phyloP scores from a whole-genome alignment of 1,139 yeast species.

The Entelexis paramagnoliae region DNA sequence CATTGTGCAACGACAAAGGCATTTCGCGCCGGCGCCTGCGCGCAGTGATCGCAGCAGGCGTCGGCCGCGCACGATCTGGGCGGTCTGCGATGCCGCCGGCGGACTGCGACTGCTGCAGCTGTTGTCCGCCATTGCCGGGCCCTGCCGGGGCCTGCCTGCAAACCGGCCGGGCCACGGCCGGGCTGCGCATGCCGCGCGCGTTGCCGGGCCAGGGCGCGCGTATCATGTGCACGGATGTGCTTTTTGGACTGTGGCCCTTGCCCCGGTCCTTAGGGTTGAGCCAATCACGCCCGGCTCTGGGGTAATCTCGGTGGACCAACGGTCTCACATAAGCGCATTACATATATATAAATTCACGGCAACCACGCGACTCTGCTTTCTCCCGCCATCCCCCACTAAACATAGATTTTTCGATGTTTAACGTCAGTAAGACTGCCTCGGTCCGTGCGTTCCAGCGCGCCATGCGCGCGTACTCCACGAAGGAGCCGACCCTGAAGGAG shows the following conservation, averaged over 20 bases:
- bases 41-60: too few species aligned
- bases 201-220: background rate
- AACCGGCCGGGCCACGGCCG: too few species aligned
- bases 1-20: background rate
- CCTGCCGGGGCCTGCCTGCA: too few species aligned
- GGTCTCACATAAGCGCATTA: conserved; percentile 8
- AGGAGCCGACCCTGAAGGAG: conserved; percentile 64
- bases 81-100: too few species aligned
- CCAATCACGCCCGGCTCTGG: conserved; percentile 9
- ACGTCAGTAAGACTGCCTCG: conserved; percentile 12
- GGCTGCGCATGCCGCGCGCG: background rate
- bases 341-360: conserved; percentile 3
- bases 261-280: background rate
- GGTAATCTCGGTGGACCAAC: conserved; percentile 7
- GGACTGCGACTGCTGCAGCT: too few species aligned
- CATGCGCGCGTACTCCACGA: conserved; percentile 29
- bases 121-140: too few species aligned
- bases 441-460: conserved; percentile 14
- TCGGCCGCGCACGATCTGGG: too few species aligned
- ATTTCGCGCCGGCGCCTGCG: background rate
- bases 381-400: background rate
- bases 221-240: conserved; percentile 8
- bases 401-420: conserved; percentile 11
- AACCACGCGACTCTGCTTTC: background rate
- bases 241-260: conserved; percentile 1